Evolutionary conservation across 805 yeast species (phyloP).

Genomic region (Yarrowia sp.): DNA sequence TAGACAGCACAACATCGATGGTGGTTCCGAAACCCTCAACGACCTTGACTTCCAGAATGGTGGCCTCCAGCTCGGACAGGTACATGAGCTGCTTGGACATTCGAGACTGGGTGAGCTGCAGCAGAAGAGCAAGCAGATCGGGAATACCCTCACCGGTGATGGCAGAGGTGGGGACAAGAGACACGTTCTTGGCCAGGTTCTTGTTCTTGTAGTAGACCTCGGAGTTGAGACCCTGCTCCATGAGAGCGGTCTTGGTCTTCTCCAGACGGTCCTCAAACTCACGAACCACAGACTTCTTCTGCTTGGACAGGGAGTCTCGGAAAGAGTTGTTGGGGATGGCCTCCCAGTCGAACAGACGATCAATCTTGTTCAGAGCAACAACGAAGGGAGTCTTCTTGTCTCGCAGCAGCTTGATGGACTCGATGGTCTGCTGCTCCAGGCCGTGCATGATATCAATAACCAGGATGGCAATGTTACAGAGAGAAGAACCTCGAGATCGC

Average conservation of each 20-base stretch:
- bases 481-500: slow-evolving; percentile 98
- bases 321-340: slow-evolving; percentile 88
- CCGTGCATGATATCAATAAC: slow-evolving; percentile 99
- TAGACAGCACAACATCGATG: slow-evolving; percentile 96
- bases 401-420: slow-evolving; percentile 87
- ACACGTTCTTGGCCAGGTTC: slow-evolving; percentile 90
- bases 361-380: slow-evolving; percentile 96
- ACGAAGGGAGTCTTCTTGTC: slow-evolving; percentile 98
- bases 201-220: slow-evolving; percentile 95
- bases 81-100: slow-evolving; percentile 99
- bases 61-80: slow-evolving; percentile 91
- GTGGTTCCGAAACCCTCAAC: slow-evolving; percentile 66
- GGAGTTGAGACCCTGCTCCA: slow-evolving; percentile 98
- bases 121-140: slow-evolving; percentile 91
- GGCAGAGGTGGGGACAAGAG: slow-evolving; percentile 98
- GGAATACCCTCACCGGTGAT: slow-evolving; percentile 99
- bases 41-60: slow-evolving; percentile 57
- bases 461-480: slow-evolving; percentile 98
- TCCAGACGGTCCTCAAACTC: slow-evolving; percentile 90
- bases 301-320: slow-evolving; percentile 90
- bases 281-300: slow-evolving; percentile 81
- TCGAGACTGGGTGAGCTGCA: slow-evolving; percentile 96
- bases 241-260: slow-evolving; percentile 84
- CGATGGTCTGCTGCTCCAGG: slow-evolving; percentile 95
- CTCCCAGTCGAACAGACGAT: slow-evolving; percentile 96